Evolutionary conservation across 805 yeast genomes (phyloP).

Genomic region (Candida awuae): DNA sequence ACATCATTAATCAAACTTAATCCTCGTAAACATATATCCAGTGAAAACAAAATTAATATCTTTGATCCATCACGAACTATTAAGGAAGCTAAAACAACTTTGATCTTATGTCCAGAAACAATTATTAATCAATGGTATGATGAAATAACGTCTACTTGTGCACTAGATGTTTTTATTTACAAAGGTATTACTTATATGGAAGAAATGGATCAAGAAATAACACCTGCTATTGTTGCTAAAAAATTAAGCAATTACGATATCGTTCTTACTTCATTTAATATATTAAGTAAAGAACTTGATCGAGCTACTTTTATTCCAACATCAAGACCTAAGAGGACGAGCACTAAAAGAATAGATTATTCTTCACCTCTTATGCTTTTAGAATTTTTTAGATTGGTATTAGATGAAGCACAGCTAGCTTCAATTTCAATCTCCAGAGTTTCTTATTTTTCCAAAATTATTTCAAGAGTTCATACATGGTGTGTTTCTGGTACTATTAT

Average conservation of each 20-base stretch:
- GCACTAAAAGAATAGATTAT: constrained; percentile 41
- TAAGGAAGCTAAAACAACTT: constrained; percentile 54
- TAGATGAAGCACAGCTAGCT: constrained; percentile 95
- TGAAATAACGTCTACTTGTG: constrained; percentile 55
- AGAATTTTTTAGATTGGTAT: constrained; percentile 82
- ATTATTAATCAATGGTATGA: constrained; percentile 80
- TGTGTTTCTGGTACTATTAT: constrained; percentile 96
- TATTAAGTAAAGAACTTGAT: constrained; percentile 68
- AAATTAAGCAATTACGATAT: constrained; percentile 59
- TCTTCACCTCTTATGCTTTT: constrained; percentile 75
- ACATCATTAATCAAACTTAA: constrained; percentile 57
- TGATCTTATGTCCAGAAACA: constrained; percentile 81
- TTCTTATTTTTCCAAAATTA: constrained; percentile 67
- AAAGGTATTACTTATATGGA: constrained; percentile 42
- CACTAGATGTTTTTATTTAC: constrained; percentile 54
- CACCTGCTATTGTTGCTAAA: constrained; percentile 38
- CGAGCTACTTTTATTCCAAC: constrained; percentile 66
- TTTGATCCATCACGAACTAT: constrained; percentile 38
- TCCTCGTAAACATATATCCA: constrained; percentile 34
- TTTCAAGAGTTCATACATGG: constrained; percentile 89
- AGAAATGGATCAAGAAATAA: constrained; percentile 12
- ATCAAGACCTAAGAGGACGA: constrained; percentile 37
- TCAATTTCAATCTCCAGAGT: constrained; percentile 65
- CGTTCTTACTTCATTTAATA: constrained; percentile 69
- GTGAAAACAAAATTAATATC: constrained; percentile 27